Percentiles rank a stretch among this genome's conserved stretches.
Conservation (phyloP, 2,329 filamentous ascomycete species). For the Shiraia bambusicola region DNA sequence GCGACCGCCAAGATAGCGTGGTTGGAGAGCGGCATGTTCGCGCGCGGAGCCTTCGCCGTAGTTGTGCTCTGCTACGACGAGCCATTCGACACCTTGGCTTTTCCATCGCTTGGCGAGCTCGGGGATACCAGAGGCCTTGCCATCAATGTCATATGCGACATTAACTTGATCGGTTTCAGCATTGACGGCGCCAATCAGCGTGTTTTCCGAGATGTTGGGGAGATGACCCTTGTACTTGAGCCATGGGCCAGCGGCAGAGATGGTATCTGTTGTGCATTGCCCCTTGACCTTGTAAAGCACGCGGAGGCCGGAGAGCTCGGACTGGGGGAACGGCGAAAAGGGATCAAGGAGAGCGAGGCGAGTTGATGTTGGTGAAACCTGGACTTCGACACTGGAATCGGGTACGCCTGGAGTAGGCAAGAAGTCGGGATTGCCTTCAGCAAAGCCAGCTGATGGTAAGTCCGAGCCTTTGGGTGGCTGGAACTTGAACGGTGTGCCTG, state of each 20-base stretch:
- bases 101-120: conserved; percentile 98
- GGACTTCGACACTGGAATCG: conserved; percentile 67
- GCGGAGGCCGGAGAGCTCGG: conserved; percentile 79
- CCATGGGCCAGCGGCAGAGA: conserved; percentile 96
- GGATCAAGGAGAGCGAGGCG: conserved; percentile 89
- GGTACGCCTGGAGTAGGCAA: conserved; percentile 89
- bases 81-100: conserved; percentile 93
- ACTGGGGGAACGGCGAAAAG: conserved; percentile 87
- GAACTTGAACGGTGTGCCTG: conserved; percentile 94
- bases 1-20: conserved; percentile 92
- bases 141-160: conserved; percentile 86
- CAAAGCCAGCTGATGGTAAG: conserved; percentile 80
- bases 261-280: conserved; percentile 97
- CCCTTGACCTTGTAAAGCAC: conserved; percentile 96
- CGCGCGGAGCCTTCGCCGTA: conserved; percentile 97
- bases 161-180: conserved; percentile 95
- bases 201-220: conserved; percentile 99
- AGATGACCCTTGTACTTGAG: conserved; percentile 98
- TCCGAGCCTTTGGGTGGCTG: conserved; percentile 75
- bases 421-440: conserved; percentile 90
- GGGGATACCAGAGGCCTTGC: conserved; percentile 83
- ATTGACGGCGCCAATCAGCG: conserved; percentile 97
- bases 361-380: conserved; percentile 85
- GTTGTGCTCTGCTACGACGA: conserved; percentile 99
- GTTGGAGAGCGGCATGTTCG: conserved; percentile 97